These are phyloP conservation scores for Fusarium staphyleae DNA, from an alignment of 2,329 filamentous ascomycete species.

Conservation along the genomic window DNA sequence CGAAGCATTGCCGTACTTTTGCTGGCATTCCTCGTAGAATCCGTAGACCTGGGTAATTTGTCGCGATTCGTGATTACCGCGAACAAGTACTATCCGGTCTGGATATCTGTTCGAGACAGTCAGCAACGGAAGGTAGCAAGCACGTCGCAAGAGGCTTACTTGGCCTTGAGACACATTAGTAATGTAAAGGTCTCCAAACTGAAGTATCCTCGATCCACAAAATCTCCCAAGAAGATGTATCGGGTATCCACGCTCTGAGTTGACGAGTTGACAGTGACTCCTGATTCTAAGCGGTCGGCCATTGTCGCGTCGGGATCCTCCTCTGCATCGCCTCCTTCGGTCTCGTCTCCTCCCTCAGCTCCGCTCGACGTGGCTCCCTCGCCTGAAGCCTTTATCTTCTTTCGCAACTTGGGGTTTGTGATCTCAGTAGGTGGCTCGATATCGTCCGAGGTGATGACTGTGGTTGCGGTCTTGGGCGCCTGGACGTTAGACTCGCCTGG, in stretches of 20 bases:
- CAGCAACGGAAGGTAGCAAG: constrained; percentile 23
- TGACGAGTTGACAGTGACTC: constrained; percentile 47
- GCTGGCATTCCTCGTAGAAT: constrained; percentile 97
- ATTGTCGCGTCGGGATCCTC: constrained; percentile 44
- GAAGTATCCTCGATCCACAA: constrained; percentile 97
- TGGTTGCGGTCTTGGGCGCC: constrained; percentile 70
- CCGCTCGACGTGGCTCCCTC: constrained; percentile 56
- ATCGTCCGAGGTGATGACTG: constrained; percentile 86
- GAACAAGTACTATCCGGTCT: constrained; percentile 91
- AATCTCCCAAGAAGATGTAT: constrained; percentile 78
- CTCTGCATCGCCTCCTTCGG: constrained; percentile 52
- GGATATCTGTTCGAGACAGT: constrained; percentile 72
- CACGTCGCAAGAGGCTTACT: constrained; percentile 49
- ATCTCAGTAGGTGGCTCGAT: constrained; percentile 91
- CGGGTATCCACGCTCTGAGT: constrained; percentile 60
- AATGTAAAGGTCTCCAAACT: constrained; percentile 98
- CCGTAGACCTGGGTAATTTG: constrained; percentile 99
- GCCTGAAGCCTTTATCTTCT: constrained; percentile 71
- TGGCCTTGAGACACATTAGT: constrained; percentile 89
- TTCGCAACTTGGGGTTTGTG: constrained; percentile 84
- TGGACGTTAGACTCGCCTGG: constrained; percentile 80
- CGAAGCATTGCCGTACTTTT: constrained; percentile 97
- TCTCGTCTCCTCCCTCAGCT: constrained; percentile 57
- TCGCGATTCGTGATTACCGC: constrained; percentile 96
- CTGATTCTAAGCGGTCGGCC: constrained; percentile 46